These are phyloP conservation scores for Didymellaceae sp. DNA, from an alignment of 2,329 filamentous ascomycete species.

Conservation along the genomic window DNA sequence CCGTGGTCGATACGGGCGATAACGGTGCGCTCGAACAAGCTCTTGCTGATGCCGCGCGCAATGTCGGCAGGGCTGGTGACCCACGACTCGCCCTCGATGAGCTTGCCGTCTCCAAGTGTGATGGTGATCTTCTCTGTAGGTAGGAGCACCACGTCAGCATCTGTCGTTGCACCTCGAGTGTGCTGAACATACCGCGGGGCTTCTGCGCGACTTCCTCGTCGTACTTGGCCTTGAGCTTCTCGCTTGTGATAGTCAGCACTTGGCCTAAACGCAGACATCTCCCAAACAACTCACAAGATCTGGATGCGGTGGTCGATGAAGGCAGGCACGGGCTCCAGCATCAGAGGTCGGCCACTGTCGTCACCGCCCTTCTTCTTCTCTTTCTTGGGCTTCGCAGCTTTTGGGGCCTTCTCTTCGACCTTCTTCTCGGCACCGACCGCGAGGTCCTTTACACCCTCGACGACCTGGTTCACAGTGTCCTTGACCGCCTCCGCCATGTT, in stretches of 20 bases:
- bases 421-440: conserved; percentile 53
- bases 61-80: conserved; percentile 87
- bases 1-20: conserved; percentile 84
- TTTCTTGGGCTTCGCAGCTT: conserved; percentile 46
- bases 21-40: conserved; percentile 82
- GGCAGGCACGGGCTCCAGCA: conserved; percentile 65
- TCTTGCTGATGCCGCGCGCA: conserved; percentile 81
- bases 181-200: conserved; percentile 59
- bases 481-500: conserved; percentile 59
- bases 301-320: conserved; percentile 85
- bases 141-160: conserved; percentile 23
- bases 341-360: conserved; percentile 52
- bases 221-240: conserved; percentile 83
- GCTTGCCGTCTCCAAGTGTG: conserved; percentile 74
- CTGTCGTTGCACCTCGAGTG: not conserved
- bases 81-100: conserved; percentile 80
- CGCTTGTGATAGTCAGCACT: conserved; percentile 47
- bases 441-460: conserved; percentile 67
- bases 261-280: not conserved
- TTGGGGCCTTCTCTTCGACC: conserved; percentile 34
- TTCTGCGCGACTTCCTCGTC: conserved; percentile 76
- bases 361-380: conserved; percentile 49
- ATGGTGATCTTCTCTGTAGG: conserved; percentile 70
- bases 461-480: conserved; percentile 57
- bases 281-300: conserved; percentile 64